Percentiles rank a stretch among this genome's conserved stretches.
These are phyloP conservation scores for Fusarium miscanthi DNA, from an alignment of 2,329 filamentous ascomycete genomes.

Conservation along the genomic window DNA sequence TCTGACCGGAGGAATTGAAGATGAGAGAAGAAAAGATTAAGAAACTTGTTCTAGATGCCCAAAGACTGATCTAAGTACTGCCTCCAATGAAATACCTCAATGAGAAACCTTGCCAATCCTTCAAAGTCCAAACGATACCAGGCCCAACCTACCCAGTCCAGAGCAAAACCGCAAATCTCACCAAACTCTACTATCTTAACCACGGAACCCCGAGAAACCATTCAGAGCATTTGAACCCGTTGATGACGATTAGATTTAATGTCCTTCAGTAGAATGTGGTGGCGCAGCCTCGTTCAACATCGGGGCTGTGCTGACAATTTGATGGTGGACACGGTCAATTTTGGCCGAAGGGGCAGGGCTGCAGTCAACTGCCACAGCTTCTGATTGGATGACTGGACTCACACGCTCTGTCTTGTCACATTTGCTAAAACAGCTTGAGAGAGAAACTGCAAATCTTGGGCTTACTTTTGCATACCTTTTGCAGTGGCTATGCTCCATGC, in stretches of 20 bases:
- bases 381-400: background rate
- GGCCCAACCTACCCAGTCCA: background rate
- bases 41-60: no score
- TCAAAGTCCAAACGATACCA: accelerated
- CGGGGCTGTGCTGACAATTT: background rate
- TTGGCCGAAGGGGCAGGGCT: background rate
- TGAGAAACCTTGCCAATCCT: no score
- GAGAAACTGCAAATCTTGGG: accelerated
- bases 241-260: background rate
- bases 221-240: accelerated
- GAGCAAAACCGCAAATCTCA: background rate
- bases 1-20: no score
- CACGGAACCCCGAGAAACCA: background rate
- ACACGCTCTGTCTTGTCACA: background rate
- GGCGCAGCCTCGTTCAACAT: background rate
- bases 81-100: no score
- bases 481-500: background rate
- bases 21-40: no score
- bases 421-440: background rate
- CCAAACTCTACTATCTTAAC: background rate
- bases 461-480: background rate
- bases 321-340: background rate
- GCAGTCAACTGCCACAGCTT: accelerated
- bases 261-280: background rate
- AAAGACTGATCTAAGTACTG: no score